Base-by-base conservation (phyloP, 257 asterid genomes). In the Salvia rosmarinus region DNA sequence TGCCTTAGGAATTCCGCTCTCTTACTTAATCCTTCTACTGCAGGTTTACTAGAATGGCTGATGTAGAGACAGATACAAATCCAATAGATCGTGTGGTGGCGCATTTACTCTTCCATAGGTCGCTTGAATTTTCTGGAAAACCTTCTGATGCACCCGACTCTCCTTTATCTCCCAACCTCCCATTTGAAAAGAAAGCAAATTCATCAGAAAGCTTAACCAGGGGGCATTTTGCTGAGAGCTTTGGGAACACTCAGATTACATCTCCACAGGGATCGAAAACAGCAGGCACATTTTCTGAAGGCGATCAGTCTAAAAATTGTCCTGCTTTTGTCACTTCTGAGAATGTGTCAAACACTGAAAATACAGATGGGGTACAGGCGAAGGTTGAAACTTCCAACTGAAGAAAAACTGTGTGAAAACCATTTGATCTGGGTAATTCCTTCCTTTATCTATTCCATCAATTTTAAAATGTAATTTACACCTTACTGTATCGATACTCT, bases 1-100 rank as follows among this genome's bases (percentile, higher is more conserved):
- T 32, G 37, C 9, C 8, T 39, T 39, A 39, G 46, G 59, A 58
- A 19, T 52, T 64, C 7, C 34, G 8, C 34, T 68, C 46, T 19
- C 57, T 57, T 67, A 59, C 76, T 74, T 51, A 23, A n/a, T n/a
- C n/a, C 70, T 66, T 35, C 37, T 56, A 44, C 51, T 17, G 47
- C 90, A 91, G 96, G 86, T 84, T 84, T 77, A 76, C 69, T 44
- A 76, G 85, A 76, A 80, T 78, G 56, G 81, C 84, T 46, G 85
- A 84, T 72, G 77, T 80, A 67, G 98, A 92, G 83, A 84, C 91
- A 0, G 80, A 88, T 60, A 92, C 97, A 43, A 92, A 92, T 72
- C 95, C 98, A 21, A 83, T 88, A 56, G 98, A 92, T 73, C 93
- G 98, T 47, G 77, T 83, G 16, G 88, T 92, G 69, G 98, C 98